Evolutionary conservation across 805 yeast species (phyloP).

Genomic region (Scheffersomyces spartinae): DNA sequence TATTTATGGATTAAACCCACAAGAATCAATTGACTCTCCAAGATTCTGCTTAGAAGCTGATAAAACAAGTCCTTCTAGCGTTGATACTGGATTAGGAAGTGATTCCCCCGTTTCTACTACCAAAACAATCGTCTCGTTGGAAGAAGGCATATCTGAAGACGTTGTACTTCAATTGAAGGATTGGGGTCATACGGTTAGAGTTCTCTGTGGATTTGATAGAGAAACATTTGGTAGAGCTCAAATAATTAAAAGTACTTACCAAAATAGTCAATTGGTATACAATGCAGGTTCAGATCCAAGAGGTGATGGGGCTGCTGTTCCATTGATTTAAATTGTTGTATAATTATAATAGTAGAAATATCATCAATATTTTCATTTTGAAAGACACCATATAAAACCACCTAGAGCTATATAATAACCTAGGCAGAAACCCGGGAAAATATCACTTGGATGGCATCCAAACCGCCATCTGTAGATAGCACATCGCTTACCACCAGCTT

Average conservation of each 20-base stretch:
- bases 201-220: slow-evolving; percentile 31
- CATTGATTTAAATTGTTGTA: slow-evolving; percentile 21
- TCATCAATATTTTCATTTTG: too few species aligned
- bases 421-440: neutral
- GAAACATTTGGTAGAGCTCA: slow-evolving; percentile 60
- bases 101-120: slow-evolving; percentile 54
- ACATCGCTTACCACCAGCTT: too few species aligned
- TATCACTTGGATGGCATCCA: too few species aligned
- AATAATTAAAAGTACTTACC: slow-evolving; percentile 39
- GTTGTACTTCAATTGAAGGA: slow-evolving; percentile 33
- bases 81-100: slow-evolving; percentile 47
- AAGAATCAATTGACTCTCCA: slow-evolving; percentile 66
- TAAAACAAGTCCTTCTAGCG: slow-evolving; percentile 15
- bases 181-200: slow-evolving; percentile 47
- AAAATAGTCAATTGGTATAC: slow-evolving; percentile 35
- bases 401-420: neutral
- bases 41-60: slow-evolving; percentile 49
- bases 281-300: slow-evolving; percentile 71
- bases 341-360: slow-evolving; percentile 1
- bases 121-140: slow-evolving; percentile 48
- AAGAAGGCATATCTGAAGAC: slow-evolving; percentile 45
- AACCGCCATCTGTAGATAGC: too few species aligned
- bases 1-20: slow-evolving; percentile 55
- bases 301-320: slow-evolving; percentile 76
- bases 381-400: neutral